These are phyloP conservation scores for Eucalyptus paniculata DNA, from an alignment of 345 rosid species.

Conservation along the genomic window DNA sequence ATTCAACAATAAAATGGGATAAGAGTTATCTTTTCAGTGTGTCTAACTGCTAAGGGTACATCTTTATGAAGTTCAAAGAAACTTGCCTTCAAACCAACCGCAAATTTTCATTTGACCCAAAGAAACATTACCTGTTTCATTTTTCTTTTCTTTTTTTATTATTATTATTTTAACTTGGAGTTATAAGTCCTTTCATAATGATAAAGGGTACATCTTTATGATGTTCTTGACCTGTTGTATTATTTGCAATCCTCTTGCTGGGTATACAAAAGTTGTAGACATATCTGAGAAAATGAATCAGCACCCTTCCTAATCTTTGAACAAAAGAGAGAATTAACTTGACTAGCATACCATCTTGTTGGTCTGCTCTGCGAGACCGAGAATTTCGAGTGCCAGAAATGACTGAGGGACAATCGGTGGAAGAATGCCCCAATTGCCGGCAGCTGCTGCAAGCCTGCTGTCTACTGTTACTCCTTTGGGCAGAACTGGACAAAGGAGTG, in stretches of 20 bases:
- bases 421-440: slow-evolving; percentile 72
- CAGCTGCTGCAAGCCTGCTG: slow-evolving; percentile 52
- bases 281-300: background rate
- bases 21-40: background rate
- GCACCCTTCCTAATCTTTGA: background rate
- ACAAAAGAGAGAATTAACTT: background rate
- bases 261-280: background rate
- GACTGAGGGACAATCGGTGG: slow-evolving; percentile 59
- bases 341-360: slow-evolving; percentile 33
- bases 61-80: background rate
- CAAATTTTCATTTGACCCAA: background rate
- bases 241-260: background rate
- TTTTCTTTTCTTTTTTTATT: background rate
- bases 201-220: too few relatives aligned
- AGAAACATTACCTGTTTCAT: background rate
- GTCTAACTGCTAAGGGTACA: background rate
- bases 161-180: background rate
- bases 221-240: background rate
- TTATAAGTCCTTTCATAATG: background rate
- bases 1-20: background rate
- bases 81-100: background rate
- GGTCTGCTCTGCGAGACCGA: slow-evolving; percentile 24
- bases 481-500: slow-evolving; percentile 26
- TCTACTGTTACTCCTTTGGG: slow-evolving; percentile 43
- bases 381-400: slow-evolving; percentile 26